A percentile compares a stretch with the other conserved stretches of the same genome.
Evolutionary conservation across 176 grass and related monocot genomes (phyloP).

Genomic region (Triticum turgidum): DNA sequence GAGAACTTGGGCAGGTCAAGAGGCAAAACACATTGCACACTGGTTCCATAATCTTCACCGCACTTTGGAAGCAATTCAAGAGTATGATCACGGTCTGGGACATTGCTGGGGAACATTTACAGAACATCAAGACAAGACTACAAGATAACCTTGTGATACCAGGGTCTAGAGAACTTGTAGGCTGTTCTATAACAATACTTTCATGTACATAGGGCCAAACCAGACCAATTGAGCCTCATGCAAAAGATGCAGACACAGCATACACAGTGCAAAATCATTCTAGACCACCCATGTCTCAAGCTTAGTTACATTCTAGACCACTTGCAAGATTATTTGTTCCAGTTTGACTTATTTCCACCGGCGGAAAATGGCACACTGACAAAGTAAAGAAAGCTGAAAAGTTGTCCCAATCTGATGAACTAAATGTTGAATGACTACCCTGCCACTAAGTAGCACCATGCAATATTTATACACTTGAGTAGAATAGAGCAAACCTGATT

Average conservation of each 20-base stretch:
- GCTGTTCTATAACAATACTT: neutral
- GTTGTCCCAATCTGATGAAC: neutral
- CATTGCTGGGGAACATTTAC: neutral
- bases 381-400: neutral
- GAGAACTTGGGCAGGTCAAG: neutral
- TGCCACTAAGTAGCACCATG: neutral
- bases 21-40: neutral
- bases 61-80: neutral
- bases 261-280: neutral
- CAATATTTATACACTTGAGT: neutral
- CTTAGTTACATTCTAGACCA: neutral
- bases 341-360: neutral
- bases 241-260: neutral
- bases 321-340: neutral
- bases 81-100: neutral
- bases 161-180: neutral
- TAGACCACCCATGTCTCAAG: neutral
- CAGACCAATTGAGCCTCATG: neutral
- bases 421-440: too few species aligned
- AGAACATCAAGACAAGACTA: neutral
- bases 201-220: neutral
- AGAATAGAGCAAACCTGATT: constrained; percentile 16
- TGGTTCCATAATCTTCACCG: neutral
- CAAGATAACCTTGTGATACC: neutral
- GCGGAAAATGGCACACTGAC: neutral